Evolutionary conservation across 192 early-diverging fungal genomes (phyloP), one percentile per base, ranked within the genome.

Genomic region (Backusella sp.): DNA sequence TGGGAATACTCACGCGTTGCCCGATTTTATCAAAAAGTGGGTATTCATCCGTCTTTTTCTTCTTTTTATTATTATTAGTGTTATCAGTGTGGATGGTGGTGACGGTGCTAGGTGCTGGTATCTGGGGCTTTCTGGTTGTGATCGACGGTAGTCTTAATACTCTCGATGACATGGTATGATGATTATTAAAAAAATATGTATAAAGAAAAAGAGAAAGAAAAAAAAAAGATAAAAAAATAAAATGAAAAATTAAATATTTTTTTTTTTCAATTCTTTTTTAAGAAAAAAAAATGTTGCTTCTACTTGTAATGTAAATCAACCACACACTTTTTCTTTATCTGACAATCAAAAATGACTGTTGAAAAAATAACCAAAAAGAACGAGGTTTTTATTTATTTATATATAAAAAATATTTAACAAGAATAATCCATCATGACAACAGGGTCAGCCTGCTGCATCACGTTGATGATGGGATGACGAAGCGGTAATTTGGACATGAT

Each of bases 401-500:
- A 2, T 32, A 1, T 37, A 39, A 2, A 39, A 39, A 39, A 39
- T n/a, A 7, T 66, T 66, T 68, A 68, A 26, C 53, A 59, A 59
- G 53, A 59, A 59, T 59, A 59, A 26, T 59, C 53, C n/a, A 59
- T 59, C 53, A 59, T 59, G 6, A 68, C 66, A 68, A 68, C 17
- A 26, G 66, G 66, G 7, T 68, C 66, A 37, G 15, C 4, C 17
- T 56, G 53, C 53, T 59, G 53, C 53, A 59, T 59, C 53, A 59
- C 35, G 34, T 49, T 71, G 23, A 53, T 71, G 23, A 53, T 32
- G 66, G 76, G 76, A 66, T 49, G 68, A 17, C 77, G 65, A 28
- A 78, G 65, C 11, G 77, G 68, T 4, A 78, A 34, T 32, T 78
- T 78, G 14, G 70, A 37, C 77, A 73, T 73, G 30, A 73, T 73